Percentiles rank a stretch among this genome's conserved stretches.
Conservation (phyloP, 169 alveolate genomes). For the Eimeria praecox region DNA sequence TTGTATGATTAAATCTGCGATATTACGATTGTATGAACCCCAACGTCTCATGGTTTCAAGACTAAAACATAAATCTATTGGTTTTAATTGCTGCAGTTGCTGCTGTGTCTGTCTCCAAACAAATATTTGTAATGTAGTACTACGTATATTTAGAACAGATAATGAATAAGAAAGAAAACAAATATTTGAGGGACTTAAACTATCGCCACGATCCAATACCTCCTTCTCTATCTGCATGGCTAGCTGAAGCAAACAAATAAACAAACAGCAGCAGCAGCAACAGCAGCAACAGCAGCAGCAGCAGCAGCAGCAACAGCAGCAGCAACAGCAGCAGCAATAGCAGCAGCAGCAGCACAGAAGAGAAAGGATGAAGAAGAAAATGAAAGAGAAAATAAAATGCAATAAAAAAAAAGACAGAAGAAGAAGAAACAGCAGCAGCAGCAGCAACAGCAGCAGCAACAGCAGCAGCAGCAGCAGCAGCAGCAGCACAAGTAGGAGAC, state of each 20-base stretch:
- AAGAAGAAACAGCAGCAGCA: too few relatives aligned
- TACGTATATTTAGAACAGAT: neutral
- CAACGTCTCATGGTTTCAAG: conserved; percentile 84
- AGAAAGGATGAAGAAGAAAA: neutral
- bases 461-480: neutral
- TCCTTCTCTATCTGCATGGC: neutral
- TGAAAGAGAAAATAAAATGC: too few relatives aligned
- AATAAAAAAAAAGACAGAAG: too few relatives aligned
- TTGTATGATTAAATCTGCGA: conserved; percentile 82
- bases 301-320: conserved; percentile 9
- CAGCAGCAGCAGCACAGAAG: neutral
- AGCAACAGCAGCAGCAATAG: neutral
- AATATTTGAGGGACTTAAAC: neutral
- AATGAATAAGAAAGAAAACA: neutral
- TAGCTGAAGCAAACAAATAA: conserved; percentile 28
- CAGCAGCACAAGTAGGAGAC: neutral
- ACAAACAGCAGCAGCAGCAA: neutral
- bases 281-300: conserved; percentile 3
- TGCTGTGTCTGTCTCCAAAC: conserved; percentile 79
- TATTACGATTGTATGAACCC: conserved; percentile 84
- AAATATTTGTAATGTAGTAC: conserved; percentile 36
- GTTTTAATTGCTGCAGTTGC: conserved; percentile 74
- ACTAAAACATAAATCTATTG: conserved; percentile 59
- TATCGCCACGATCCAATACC: neutral
- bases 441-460: neutral